phyloP scores from a whole-genome alignment of 2,329 filamentous ascomycete genomes.

The Keithomyces neogunnii region DNA sequence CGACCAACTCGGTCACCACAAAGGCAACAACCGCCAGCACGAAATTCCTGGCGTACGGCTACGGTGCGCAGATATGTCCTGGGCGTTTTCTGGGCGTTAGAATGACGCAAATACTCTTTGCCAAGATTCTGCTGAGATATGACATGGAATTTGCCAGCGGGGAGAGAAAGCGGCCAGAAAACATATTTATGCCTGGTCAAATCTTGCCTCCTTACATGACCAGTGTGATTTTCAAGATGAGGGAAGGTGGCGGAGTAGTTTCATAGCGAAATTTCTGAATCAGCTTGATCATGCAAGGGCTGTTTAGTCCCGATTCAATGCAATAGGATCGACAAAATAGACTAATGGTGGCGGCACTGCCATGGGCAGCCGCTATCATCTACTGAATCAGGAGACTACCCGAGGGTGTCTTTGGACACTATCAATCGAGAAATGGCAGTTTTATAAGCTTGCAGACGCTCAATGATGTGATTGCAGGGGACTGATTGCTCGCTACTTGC shows the following conservation, averaged over 20 bases:
- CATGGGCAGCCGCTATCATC: no score
- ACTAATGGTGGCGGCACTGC: no score
- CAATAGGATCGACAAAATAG: no score
- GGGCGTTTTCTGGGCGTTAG: constrained; percentile 6
- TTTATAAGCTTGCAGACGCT: no score
- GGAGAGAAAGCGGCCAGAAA: constrained; percentile 1
- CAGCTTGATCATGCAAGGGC: no score
- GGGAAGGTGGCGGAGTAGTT: background rate
- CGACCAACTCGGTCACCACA: constrained; percentile 2
- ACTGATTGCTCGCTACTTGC: no score
- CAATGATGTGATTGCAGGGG: no score
- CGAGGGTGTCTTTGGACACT: no score
- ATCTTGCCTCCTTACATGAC: constrained; percentile 3
- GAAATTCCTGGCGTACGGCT: constrained; percentile 6
- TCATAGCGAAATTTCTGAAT: no score
- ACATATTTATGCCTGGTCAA: constrained; percentile 6
- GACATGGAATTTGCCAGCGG: constrained; percentile 1
- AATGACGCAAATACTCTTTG: constrained; percentile 7
- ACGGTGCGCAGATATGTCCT: constrained; percentile 5
- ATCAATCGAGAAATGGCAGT: no score
- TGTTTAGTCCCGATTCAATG: no score
- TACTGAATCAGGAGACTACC: no score
- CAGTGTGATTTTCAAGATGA: constrained; percentile 1
- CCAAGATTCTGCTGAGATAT: constrained; percentile 6
- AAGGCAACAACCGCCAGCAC: constrained; percentile 4